Evolutionary conservation across 176 grass and related monocot species (phyloP), one percentile per base, ranked within the genome.

Genomic region (Aegilops sharonensis): DNA sequence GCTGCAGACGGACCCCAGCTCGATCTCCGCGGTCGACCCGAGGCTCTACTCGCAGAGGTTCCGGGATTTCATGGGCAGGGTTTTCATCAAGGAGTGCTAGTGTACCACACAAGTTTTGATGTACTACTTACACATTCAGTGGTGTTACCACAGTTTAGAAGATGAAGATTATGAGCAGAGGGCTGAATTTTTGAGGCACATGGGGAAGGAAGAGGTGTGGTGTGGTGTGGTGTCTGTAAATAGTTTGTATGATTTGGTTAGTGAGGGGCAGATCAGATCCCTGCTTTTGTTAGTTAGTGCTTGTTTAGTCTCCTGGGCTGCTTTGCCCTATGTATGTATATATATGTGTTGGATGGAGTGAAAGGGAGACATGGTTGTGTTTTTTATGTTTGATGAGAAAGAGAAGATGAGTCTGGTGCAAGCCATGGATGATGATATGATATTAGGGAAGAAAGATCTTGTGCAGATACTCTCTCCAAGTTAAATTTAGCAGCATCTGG

Each of bases 41-140:
- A 94, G 88, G 61, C 83, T 88, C 77, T 94, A 94, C 82, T 92
- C 90, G 6, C 87, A 88, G 87, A 88, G 92, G 40, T 94, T 94
- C 45, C 85, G 87, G 63, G 88, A 88, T 81, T 94, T 94, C 68
- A 84, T 92, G 31, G 68, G 81, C 74, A 88, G 66, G 76, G 70
- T 88, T 11, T 94, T 94, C 43, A 69, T 86, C 30, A 85, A 92
- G 79, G 93, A 88, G 15, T 25, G n/a, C 40, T 85, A 36, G 65
- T 85, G 43, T 18, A 0, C 50, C 50, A 54, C 50, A 40, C 1
- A 66, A 66, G 27, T 66, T 66, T 65, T 65, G 63, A 65, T 29
- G 62, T 27, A 8, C 31, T 20, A 36, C 4, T 3, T 13, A 64
- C 52, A 56, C 52, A 56, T 20, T 4, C 39, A 40, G 2, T 14